Base-by-base conservation (phyloP, 1,139 yeast species). In the Yamadazyma taylorii region DNA sequence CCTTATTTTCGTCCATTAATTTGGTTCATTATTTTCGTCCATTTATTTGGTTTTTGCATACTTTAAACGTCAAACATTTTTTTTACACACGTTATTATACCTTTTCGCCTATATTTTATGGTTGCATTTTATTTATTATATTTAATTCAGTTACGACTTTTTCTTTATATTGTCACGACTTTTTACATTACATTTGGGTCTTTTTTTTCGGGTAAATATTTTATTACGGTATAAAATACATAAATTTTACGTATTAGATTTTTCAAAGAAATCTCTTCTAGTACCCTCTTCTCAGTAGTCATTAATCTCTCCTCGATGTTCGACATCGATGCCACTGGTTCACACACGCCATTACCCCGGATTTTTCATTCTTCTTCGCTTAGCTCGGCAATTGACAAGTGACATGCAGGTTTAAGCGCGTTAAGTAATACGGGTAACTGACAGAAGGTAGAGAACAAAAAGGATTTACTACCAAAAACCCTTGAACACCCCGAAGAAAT, bases 1-100 rank as follows among this genome's bases (percentile, higher is more conserved):
- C 23, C 24, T 15, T 12, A 30, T 23, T 32, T 39, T 39, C 42
- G 38, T 34, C 43, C 43, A 40, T 40, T 39, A 26, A 37, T 13
- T 37, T 39, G 43, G 40, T 39, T 37, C 12, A 27, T 15, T 8
- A 22, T 14, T 16, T 27, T 27, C 30, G 30, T n/a, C 30, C 30
- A 29, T 29, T 29, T 8, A 19, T 4, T 19, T 29, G 32, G 32
- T 29, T 29, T 8, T 6, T 8, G n/a, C 29, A 26, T 12, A 17
- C 19, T 14, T 13, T 16, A 19, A 31, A 22, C 27, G 22, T 15
- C 19, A 27, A 10, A 14, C 13, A 17, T 10, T 23, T 17, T 7
- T 21, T 16, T 17, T 15, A 10, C 21, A 10, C 14, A 22, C 27
- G 26, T 22, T 14, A n/a, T n/a, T 22, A 13, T 9, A n/a, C 12